phyloP scores from a whole-genome alignment of 371 early-diverging fungal genomes.

The Mortierella polycephala region DNA sequence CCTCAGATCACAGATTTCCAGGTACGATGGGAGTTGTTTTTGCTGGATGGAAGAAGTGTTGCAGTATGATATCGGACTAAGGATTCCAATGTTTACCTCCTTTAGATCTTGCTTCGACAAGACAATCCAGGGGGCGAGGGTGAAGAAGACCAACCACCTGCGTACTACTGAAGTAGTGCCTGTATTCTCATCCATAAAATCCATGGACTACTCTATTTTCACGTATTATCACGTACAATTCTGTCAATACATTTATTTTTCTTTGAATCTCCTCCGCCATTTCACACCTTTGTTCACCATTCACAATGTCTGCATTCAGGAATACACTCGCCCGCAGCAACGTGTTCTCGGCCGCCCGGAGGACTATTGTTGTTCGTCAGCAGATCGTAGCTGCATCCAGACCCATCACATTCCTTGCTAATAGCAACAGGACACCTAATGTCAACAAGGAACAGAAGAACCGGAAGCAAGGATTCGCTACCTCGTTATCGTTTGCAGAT shows the following conservation, averaged over 20 bases:
- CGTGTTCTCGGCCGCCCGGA: slow-evolving; percentile 1
- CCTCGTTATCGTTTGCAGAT: slow-evolving; percentile 38
- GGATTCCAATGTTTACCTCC: no score
- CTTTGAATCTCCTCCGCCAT: no score
- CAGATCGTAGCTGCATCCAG: not conserved
- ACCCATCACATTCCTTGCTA: slow-evolving; percentile 64
- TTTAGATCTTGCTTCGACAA: no score
- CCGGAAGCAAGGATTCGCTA: slow-evolving; percentile 34
- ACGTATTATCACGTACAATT: no score
- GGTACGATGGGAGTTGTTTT: slow-evolving; percentile 7
- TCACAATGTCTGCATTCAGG: slow-evolving; percentile 37
- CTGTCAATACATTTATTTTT: no score
- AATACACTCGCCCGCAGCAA: slow-evolving; percentile 19
- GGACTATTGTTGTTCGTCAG: slow-evolving; percentile 9
- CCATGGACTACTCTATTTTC: no score
- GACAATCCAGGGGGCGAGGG: no score
- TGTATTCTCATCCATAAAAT: no score
- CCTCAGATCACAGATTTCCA: slow-evolving; percentile 71
- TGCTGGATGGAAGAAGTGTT: not conserved
- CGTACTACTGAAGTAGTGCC: no score
- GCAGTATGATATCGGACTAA: no score
- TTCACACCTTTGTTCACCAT: not conserved
- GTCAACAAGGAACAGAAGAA: slow-evolving; percentile 40
- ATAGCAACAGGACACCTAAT: slow-evolving; percentile 85
- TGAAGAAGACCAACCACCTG: no score